Base-by-base conservation (phyloP, 768 basidiomycete species). In the Rhodotorula diobovata region DNA sequence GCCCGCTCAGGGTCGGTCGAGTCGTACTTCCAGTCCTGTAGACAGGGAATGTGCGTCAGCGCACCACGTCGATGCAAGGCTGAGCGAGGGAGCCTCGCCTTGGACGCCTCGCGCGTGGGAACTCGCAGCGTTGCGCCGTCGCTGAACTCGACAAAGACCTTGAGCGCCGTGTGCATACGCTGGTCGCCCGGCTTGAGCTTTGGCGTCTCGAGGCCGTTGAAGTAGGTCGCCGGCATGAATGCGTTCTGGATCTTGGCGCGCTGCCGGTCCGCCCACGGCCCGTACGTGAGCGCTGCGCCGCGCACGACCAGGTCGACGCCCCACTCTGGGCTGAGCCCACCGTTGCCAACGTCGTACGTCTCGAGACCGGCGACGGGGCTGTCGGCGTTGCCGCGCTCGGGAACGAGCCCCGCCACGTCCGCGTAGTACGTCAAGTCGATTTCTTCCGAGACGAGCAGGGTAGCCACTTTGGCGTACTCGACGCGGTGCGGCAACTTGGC, bases 261-360 rank as follows among this genome's bases (percentile, higher is more conserved):
- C 80, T 96, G 95, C 35, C 94, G 85, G 81, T 98, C 95, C 34
- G 93, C 89, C 95, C 95, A 98, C 8, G 95, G 95, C 10, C 95
- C 95, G 78, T 97, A 98, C 30, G 86, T 85, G 46, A 96, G 74
- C 46, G 84, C 79, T 1, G 91, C 94, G 28, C 87, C 87, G 68
- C 86, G 83, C n/a, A 97, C 82, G 28, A 88, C 84, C 28, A 98
- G 75, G 77, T 98, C 91, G 35, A 96, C 81, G 6, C 94, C 95
- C 91, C 93, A 98, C 78, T 98, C 91, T 12, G 95, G 95, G 32
- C 90, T 84, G 53, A 88, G 78, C 76, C 90, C 93, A 1, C 91
- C 89, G 77, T 96, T 96, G 5, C 91, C 93, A 61, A 93, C 84
- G 72, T 92, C 88, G 77, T 85, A 78, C 20, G 70, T 69, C 43